Evolutionary conservation across 1,139 yeast genomes (phyloP).

Genomic region (Taphrina communis): DNA sequence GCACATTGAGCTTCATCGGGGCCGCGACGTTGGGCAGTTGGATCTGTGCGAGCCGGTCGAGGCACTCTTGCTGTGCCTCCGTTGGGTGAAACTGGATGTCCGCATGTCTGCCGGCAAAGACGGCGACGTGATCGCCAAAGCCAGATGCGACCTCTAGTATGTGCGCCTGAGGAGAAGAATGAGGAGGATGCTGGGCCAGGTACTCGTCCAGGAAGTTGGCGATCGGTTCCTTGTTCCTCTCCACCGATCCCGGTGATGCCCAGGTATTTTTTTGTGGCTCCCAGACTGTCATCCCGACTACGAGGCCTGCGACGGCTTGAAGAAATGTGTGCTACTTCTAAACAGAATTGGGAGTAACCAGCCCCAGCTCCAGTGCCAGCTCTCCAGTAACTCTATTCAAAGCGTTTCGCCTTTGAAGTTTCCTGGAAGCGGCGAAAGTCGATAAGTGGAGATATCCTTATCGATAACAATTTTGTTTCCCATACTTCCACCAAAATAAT

Average conservation of each 20-base stretch:
- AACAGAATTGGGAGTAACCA: too few relatives aligned
- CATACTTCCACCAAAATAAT: too few relatives aligned
- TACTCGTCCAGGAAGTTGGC: constrained; percentile 19
- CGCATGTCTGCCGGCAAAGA: constrained; percentile 1
- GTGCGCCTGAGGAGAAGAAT: background rate
- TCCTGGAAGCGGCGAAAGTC: background rate
- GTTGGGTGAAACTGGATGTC: constrained; percentile 17
- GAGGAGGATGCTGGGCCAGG: background rate
- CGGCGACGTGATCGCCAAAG: constrained; percentile 27
- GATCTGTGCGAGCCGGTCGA: constrained; percentile 12
- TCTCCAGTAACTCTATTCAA: too few relatives aligned
- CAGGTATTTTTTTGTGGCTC: constrained; percentile 26
- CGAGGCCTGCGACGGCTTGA: too few relatives aligned
- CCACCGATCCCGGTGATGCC: constrained; percentile 31
- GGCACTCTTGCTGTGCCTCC: constrained; percentile 35
- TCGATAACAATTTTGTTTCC: background rate
- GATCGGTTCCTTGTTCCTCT: constrained; percentile 23
- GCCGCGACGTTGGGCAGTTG: background rate
- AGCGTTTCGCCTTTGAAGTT: background rate
- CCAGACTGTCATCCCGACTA: constrained; percentile 10
- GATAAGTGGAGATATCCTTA: background rate
- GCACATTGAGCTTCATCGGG: constrained; percentile 27
- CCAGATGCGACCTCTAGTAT: constrained; percentile 38
- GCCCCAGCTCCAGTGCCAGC: too few relatives aligned
- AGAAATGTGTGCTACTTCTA: too few relatives aligned